phyloP scores from a whole-genome alignment of 495 filamentous ascomycete species.

The Talaromyces stipitatus region DNA sequence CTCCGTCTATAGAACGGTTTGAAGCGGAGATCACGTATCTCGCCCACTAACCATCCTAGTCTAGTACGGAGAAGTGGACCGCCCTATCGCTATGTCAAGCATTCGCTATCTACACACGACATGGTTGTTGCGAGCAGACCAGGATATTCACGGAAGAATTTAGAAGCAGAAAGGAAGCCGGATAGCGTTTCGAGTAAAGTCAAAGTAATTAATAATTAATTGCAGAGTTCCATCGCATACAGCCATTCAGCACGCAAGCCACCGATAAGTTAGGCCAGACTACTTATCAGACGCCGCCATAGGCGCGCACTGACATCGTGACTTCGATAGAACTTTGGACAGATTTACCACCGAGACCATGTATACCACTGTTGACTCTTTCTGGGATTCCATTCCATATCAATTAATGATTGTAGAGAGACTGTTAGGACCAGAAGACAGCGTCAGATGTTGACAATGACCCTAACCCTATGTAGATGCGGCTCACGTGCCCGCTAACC shows the following conservation, averaged over 20 bases:
- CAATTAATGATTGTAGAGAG: too few species aligned
- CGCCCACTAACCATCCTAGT: neutral
- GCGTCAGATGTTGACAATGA: neutral
- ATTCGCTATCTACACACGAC: neutral
- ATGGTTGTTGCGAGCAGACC: too few species aligned
- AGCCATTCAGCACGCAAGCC: neutral
- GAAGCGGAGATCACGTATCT: neutral
- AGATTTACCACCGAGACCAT: too few species aligned
- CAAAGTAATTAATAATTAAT: neutral
- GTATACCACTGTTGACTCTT: too few species aligned
- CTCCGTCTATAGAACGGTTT: neutral
- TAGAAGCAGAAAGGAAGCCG: neutral
- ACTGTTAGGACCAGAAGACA: neutral
- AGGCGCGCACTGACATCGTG: neutral
- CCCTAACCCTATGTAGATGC: neutral
- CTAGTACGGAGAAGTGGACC: neutral
- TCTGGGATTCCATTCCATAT: too few species aligned
- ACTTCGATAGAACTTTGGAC: too few species aligned
- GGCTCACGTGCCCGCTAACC: neutral
- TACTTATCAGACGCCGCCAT: neutral
- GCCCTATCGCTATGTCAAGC: too few species aligned
- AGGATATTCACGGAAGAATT: neutral
- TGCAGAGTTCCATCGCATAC: too few species aligned
- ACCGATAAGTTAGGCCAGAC: neutral
- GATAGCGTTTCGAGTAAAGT: neutral